Conservation (phyloP, 495 filamentous ascomycete genomes). For the Talaromyces borbonicus region DNA sequence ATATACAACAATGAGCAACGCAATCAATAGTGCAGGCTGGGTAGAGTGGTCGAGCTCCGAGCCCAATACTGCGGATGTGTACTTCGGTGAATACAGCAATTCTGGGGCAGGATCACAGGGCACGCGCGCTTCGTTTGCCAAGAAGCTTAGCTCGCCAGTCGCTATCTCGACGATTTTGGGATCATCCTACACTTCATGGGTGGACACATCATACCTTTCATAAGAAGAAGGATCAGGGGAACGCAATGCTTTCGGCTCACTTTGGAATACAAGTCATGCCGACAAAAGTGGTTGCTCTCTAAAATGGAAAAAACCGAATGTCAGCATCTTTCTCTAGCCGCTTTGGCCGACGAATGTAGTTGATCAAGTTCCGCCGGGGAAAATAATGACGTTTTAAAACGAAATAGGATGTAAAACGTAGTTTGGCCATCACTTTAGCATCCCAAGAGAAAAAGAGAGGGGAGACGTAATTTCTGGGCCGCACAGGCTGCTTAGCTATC, state of each 20-base stretch:
- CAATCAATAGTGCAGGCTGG: slow-evolving; percentile 56
- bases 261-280: too few relatives aligned
- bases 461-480: too few relatives aligned
- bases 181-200: slow-evolving; percentile 34
- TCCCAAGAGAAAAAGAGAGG: too few relatives aligned
- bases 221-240: slow-evolving; percentile 1
- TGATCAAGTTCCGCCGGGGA: too few relatives aligned
- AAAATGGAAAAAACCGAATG: too few relatives aligned
- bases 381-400: too few relatives aligned
- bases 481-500: too few relatives aligned
- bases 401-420: too few relatives aligned
- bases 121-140: slow-evolving; percentile 46
- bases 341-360: too few relatives aligned
- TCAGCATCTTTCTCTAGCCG: too few relatives aligned
- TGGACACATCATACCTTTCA: slow-evolving; percentile 26
- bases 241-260: not conserved
- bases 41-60: slow-evolving; percentile 41
- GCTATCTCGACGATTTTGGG: slow-evolving; percentile 42
- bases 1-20: slow-evolving; percentile 38
- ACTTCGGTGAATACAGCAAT: slow-evolving; percentile 52
- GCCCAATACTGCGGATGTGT: slow-evolving; percentile 41
- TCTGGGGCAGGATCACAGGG: slow-evolving; percentile 47
- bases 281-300: too few relatives aligned
- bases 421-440: too few relatives aligned
- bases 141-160: slow-evolving; percentile 33